Percentiles rank a stretch among this genome's conserved stretches.
Evolutionary conservation across 345 rosid genomes (phyloP).

Genomic region (Erysimum cheiranthoides): DNA sequence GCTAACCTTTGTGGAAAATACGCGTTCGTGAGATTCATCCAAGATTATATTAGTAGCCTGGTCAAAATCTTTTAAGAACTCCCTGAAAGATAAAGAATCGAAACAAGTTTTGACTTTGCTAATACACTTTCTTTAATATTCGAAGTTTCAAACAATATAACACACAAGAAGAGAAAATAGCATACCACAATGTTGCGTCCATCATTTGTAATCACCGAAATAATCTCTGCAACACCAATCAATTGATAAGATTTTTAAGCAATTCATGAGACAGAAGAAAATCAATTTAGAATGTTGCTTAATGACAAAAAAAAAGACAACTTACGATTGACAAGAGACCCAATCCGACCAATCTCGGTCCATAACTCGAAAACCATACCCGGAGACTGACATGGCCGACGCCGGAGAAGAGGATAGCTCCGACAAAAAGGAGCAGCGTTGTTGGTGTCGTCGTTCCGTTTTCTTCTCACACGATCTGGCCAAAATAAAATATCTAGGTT

Average conservation of each 20-base stretch:
- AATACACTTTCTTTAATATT: background rate
- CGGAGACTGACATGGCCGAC: too few species aligned
- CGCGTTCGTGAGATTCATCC: conserved; percentile 95
- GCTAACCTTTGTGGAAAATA: conserved; percentile 81
- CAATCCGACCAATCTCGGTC: too few species aligned
- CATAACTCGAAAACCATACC: too few species aligned
- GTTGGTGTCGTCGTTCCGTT: too few species aligned
- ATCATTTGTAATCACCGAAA: conserved; percentile 85
- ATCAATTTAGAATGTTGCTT: too few species aligned
- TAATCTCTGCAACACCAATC: conserved; percentile 55
- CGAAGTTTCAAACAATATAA: background rate
- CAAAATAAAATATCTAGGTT: too few species aligned
- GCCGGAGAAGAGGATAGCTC: too few species aligned
- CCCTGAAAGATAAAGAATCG: conserved; percentile 51
- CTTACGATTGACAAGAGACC: too few species aligned
- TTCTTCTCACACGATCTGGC: too few species aligned
- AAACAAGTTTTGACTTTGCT: background rate
- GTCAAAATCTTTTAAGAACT: conserved; percentile 78
- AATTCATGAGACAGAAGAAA: too few species aligned
- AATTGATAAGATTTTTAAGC: background rate
- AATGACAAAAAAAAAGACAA: too few species aligned
- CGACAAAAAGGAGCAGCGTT: too few species aligned
- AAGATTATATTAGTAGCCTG: conserved; percentile 91
- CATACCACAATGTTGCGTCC: conserved; percentile 93
- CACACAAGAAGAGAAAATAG: background rate